These are phyloP conservation scores for Durotheca rogersii DNA, from an alignment of 495 filamentous ascomycete species.

Conservation along the genomic window DNA sequence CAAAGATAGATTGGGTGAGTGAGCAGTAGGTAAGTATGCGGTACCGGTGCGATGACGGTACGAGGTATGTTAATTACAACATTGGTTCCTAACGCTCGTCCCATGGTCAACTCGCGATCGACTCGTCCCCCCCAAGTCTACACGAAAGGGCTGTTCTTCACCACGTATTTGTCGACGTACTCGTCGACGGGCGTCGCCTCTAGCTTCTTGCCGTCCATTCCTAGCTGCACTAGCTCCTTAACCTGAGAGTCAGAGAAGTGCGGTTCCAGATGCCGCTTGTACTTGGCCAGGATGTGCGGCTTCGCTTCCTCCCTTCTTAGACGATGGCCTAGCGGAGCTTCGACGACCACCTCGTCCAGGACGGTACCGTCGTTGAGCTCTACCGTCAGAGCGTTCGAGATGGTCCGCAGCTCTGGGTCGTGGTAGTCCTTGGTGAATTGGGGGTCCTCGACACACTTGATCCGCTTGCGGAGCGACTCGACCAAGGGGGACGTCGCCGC, in stretches of 20 bases:
- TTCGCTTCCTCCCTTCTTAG: slow-evolving; percentile 94
- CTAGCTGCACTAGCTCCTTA: slow-evolving; percentile 74
- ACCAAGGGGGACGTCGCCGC: slow-evolving; percentile 87
- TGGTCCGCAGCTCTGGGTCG: slow-evolving; percentile 85
- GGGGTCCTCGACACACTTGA: slow-evolving; percentile 92
- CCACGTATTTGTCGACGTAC: slow-evolving; percentile 90
- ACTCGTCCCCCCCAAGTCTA: slow-evolving; percentile 19
- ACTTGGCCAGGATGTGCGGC: slow-evolving; percentile 92
- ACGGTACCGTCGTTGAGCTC: slow-evolving; percentile 93
- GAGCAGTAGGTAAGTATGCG: no score
- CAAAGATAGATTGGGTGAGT: no score
- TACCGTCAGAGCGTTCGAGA: slow-evolving; percentile 92
- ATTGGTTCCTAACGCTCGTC: not conserved
- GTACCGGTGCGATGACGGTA: no score
- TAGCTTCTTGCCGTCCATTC: slow-evolving; percentile 68
- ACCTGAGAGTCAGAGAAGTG: slow-evolving; percentile 77
- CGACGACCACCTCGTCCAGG: slow-evolving; percentile 86
- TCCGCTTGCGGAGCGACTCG: slow-evolving; percentile 85
- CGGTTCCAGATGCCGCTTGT: slow-evolving; percentile 82
- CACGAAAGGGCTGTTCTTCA: slow-evolving; percentile 57
- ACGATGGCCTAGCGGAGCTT: slow-evolving; percentile 92
- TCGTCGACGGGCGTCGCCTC: slow-evolving; percentile 82
- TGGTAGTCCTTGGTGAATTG: slow-evolving; percentile 95
- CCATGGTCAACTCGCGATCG: no score
- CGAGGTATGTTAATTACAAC: not conserved